These are phyloP conservation scores for Phytopythium montanum DNA, from an alignment of 352 stramenopile genomes.

Conservation along the genomic window DNA sequence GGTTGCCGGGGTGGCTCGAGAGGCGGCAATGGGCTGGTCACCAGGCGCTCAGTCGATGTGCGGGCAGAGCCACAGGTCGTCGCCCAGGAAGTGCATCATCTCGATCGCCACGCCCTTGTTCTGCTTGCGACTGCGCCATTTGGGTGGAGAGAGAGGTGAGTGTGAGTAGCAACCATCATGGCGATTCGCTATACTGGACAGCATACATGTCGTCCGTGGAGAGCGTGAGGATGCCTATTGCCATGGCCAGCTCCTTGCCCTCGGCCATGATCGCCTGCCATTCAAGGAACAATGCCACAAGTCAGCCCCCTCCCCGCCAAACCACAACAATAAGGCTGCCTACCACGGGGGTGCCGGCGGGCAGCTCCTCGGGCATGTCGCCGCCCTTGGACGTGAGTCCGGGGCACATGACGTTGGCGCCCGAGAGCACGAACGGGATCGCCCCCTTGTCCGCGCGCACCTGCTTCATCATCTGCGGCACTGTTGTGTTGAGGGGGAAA, in stretches of 20 bases:
- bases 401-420: slow-evolving; percentile 98
- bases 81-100: slow-evolving; percentile 95
- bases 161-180: background rate
- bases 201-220: slow-evolving; percentile 93
- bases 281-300: background rate
- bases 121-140: slow-evolving; percentile 66
- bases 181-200: slow-evolving; percentile 12
- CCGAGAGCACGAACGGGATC: slow-evolving; percentile 97
- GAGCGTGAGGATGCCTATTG: slow-evolving; percentile 96
- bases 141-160: slow-evolving; percentile 4
- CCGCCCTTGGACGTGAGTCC: slow-evolving; percentile 95
- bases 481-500: slow-evolving; percentile 26
- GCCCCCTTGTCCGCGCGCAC: slow-evolving; percentile 96
- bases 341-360: slow-evolving; percentile 82
- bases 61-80: slow-evolving; percentile 93
- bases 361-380: slow-evolving; percentile 89
- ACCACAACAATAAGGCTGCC: background rate
- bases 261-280: slow-evolving; percentile 94
- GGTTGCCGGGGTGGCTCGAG: background rate
- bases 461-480: slow-evolving; percentile 91
- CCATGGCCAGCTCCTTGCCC: slow-evolving; percentile 96
- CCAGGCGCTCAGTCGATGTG: slow-evolving; percentile 60
- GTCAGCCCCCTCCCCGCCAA: background rate
- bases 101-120: slow-evolving; percentile 98
- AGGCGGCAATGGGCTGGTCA: background rate